These are phyloP conservation scores for Arabidopsis suecica DNA, from an alignment of 345 rosid species.

Conservation along the genomic window DNA sequence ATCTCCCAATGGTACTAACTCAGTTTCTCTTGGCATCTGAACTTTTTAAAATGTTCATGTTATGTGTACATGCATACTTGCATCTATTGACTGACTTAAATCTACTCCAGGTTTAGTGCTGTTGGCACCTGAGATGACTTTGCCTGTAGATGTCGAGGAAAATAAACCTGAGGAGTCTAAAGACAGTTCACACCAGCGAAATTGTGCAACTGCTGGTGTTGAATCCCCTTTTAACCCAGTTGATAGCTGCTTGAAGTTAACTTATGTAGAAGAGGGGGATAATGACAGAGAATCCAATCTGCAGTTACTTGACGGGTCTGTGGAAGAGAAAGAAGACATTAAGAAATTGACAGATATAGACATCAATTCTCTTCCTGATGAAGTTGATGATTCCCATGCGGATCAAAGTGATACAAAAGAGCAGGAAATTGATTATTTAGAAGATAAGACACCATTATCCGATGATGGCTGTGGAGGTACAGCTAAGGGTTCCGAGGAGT, in stretches of 20 bases:
- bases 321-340: constrained; percentile 28
- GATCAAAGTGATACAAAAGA: constrained; percentile 21
- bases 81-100: constrained; percentile 8
- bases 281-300: constrained; percentile 20
- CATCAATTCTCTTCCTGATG: constrained; percentile 1
- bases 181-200: constrained; percentile 24
- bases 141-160: constrained; percentile 26
- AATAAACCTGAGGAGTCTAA: constrained; percentile 29
- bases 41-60: neutral
- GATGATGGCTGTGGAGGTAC: neutral
- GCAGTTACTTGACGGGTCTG: neutral
- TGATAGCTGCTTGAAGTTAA: constrained; percentile 35
- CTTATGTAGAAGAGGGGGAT: constrained; percentile 1
- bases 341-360: constrained; percentile 17
- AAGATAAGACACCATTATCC: neutral
- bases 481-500: constrained; percentile 10
- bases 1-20: constrained; percentile 48
- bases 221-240: constrained; percentile 42
- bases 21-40: constrained; percentile 5
- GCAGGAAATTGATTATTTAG: constrained; percentile 21
- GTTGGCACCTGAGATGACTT: constrained; percentile 39
- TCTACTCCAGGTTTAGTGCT: constrained; percentile 44
- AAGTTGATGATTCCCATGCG: constrained; percentile 19
- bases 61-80: constrained; percentile 2
- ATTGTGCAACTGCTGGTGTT: constrained; percentile 41